These are phyloP conservation scores for Emergomyces pasteurianus DNA, from an alignment of 2,329 filamentous ascomycete species.

Conservation along the genomic window DNA sequence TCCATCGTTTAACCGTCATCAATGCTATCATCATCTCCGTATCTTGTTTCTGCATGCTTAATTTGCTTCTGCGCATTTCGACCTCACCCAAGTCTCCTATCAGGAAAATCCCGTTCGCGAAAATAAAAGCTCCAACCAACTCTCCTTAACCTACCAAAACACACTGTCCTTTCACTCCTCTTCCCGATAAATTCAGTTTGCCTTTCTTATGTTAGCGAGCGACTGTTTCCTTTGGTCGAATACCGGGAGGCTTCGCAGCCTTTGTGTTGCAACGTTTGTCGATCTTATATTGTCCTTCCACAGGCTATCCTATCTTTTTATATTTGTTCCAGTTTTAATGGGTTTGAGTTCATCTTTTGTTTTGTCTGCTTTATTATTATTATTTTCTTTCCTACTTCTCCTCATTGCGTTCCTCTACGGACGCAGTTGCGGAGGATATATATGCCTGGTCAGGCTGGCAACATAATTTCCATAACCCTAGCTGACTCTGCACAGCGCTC, in stretches of 20 bases:
- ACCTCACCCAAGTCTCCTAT: not conserved
- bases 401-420: not conserved
- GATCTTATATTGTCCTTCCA: not conserved
- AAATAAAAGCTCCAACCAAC: not conserved
- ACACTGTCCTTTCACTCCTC: not conserved
- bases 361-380: not conserved
- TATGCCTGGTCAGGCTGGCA: not conserved
- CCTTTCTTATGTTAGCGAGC: conserved; percentile 1
- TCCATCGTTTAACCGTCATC: not conserved
- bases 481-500: not conserved
- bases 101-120: not conserved
- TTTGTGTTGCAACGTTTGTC: not conserved
- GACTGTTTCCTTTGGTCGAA: not conserved
- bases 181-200: not conserved
- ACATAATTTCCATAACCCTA: not conserved
- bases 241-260: not conserved
- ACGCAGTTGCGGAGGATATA: not conserved
- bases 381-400: not conserved
- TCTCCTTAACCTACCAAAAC: not conserved
- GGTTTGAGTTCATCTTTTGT: not conserved
- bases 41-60: not conserved
- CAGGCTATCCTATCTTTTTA: not conserved
- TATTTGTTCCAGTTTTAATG: not conserved
- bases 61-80: not conserved
- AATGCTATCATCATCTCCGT: not conserved